phyloP scores from a whole-genome alignment of 2,329 filamentous ascomycete species.

The Phaeophleospora eucalypticola region DNA sequence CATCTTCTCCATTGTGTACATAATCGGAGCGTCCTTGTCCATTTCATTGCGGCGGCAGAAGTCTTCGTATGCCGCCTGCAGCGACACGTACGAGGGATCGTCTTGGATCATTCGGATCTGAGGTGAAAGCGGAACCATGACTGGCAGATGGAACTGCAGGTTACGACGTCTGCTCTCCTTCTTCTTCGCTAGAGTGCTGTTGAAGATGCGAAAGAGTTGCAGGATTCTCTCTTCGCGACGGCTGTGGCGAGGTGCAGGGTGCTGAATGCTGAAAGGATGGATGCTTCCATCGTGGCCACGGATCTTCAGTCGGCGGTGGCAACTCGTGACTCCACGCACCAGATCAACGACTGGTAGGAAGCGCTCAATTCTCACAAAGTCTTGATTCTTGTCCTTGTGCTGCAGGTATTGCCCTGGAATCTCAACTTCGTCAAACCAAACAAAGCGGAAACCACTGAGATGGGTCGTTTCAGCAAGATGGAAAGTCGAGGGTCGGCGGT shows the following conservation, averaged over 20 bases:
- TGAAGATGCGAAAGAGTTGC: constrained; percentile 96
- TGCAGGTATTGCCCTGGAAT: constrained; percentile 94
- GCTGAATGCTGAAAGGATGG: constrained; percentile 95
- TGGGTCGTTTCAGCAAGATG: constrained; percentile 83
- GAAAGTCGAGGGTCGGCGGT: constrained; percentile 69
- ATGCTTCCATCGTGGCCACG: constrained; percentile 94
- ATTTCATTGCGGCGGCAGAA: constrained; percentile 83
- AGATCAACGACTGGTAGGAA: constrained; percentile 94
- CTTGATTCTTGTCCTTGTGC: constrained; percentile 98
- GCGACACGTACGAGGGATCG: constrained; percentile 85
- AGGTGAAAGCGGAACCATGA: constrained; percentile 93
- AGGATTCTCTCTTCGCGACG: constrained; percentile 90
- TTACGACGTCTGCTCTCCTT: constrained; percentile 94
- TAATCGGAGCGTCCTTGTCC: constrained; percentile 89
- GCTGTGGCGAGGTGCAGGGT: constrained; percentile 88
- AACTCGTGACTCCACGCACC: constrained; percentile 83
- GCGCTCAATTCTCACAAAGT: constrained; percentile 94
- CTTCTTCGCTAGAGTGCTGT: constrained; percentile 82
- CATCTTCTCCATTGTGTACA: constrained; percentile 94
- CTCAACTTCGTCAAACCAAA: constrained; percentile 98
- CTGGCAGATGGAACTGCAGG: constrained; percentile 88
- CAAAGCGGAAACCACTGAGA: constrained; percentile 92
- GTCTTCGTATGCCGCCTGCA: constrained; percentile 95
- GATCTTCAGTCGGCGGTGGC: constrained; percentile 89
- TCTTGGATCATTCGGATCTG: constrained; percentile 95